phyloP scores from a whole-genome alignment of 257 asterid species.

The Vinca minor region DNA sequence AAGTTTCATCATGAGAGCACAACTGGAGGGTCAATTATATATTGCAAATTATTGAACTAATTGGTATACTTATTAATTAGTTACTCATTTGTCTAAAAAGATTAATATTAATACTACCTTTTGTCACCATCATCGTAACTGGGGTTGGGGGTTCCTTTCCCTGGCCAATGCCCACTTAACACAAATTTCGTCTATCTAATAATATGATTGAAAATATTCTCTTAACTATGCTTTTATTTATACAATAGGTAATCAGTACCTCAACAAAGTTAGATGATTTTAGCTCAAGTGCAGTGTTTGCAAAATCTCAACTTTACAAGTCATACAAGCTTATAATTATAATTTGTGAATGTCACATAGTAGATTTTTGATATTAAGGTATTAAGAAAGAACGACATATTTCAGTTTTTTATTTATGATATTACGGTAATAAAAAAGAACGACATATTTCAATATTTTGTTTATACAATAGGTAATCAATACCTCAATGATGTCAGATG shows the following conservation, averaged over 20 bases:
- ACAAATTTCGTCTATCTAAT: not conserved
- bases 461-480: too few species aligned
- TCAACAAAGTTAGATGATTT: not conserved
- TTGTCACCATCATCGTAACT: not conserved
- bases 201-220: not conserved
- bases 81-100: not conserved
- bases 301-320: too few species aligned
- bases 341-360: too few species aligned
- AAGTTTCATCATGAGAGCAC: slow-evolving; percentile 18
- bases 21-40: slow-evolving; percentile 20
- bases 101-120: not conserved
- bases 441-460: too few species aligned
- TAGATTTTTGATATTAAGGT: too few species aligned
- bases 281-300: not conserved
- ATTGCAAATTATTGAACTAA: not conserved
- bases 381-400: too few species aligned
- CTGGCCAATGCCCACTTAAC: not conserved
- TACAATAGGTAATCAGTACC: too few species aligned
- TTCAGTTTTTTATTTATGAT: too few species aligned
- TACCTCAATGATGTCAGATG: too few species aligned
- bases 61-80: not conserved
- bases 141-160: not conserved
- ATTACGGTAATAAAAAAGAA: too few species aligned
- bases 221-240: too few species aligned
- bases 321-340: too few species aligned